phyloP scores from a whole-genome alignment of 192 early-diverging fungal genomes.

The Linnemannia hyalina region DNA sequence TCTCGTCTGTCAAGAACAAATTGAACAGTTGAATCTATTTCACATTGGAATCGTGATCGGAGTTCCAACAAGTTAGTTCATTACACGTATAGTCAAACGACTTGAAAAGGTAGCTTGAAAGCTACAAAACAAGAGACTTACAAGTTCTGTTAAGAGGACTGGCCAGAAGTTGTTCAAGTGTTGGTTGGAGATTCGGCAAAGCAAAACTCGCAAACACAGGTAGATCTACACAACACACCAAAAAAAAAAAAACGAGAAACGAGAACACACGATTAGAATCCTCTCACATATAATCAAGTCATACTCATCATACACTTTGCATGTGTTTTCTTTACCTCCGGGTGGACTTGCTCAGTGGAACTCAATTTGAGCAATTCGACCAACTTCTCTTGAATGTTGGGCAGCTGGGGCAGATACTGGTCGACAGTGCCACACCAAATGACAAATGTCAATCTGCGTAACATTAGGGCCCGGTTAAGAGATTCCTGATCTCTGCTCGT shows the following conservation, averaged over 20 bases:
- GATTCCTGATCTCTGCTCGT: conserved; percentile 88
- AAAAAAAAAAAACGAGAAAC: neutral
- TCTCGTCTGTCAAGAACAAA: conserved; percentile 64
- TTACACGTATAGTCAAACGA: neutral
- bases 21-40: conserved; percentile 76
- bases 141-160: conserved; percentile 88
- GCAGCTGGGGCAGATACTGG: conserved; percentile 85
- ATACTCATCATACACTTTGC: no score
- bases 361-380: conserved; percentile 87
- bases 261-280: neutral
- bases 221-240: conserved; percentile 67
- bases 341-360: conserved; percentile 77
- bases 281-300: neutral
- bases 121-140: conserved; percentile 42
- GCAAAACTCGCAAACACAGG: conserved; percentile 83
- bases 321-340: conserved; percentile 62
- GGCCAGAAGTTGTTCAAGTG: conserved; percentile 95
- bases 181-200: conserved; percentile 83
- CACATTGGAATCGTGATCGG: neutral
- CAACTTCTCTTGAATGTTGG: conserved; percentile 87
- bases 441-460: conserved; percentile 86
- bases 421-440: conserved; percentile 80
- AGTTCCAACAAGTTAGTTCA: neutral
- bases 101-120: neutral
- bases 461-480: conserved; percentile 69